Conservation (phyloP, 139 green algal species). For the Tetratostichococcus sp. region DNA sequence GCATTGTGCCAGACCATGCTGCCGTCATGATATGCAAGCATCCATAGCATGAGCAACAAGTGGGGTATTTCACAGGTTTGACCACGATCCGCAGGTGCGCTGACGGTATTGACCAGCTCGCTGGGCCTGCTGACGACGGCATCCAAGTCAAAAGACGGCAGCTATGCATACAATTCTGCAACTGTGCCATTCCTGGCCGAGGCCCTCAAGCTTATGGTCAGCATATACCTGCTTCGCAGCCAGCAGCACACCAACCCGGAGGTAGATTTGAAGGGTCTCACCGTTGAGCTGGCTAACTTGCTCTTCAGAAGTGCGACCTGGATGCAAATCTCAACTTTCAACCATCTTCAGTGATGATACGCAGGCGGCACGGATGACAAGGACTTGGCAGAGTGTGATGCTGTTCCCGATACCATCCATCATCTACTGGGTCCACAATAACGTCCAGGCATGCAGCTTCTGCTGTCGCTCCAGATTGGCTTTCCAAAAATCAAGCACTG, state of each 20-base stretch:
- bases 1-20: too few relatives aligned
- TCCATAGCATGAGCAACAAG: too few relatives aligned
- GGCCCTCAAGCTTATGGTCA: slow-evolving; percentile 43
- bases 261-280: too few relatives aligned
- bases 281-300: too few relatives aligned
- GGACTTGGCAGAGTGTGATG: slow-evolving; percentile 7
- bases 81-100: too few relatives aligned
- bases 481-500: too few relatives aligned
- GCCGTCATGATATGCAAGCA: background rate
- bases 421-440: slow-evolving; percentile 68
- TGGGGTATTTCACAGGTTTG: too few relatives aligned
- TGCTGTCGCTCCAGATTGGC: too few relatives aligned
- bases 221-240: slow-evolving; percentile 24
- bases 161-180: slow-evolving; percentile 56
- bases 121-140: slow-evolving; percentile 50
- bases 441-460: slow-evolving; percentile 32
- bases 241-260: slow-evolving; percentile 13
- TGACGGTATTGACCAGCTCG: slow-evolving; percentile 37
- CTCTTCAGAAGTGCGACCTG: too few relatives aligned
- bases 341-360: background rate
- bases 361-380: slow-evolving; percentile 23
- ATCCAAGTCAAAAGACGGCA: slow-evolving; percentile 20
- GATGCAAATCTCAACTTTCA: too few relatives aligned
- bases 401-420: slow-evolving; percentile 58
- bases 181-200: slow-evolving; percentile 59